Evolutionary conservation across 2,329 filamentous ascomycete genomes (phyloP).

Genomic region (Colletotrichum agaves): DNA sequence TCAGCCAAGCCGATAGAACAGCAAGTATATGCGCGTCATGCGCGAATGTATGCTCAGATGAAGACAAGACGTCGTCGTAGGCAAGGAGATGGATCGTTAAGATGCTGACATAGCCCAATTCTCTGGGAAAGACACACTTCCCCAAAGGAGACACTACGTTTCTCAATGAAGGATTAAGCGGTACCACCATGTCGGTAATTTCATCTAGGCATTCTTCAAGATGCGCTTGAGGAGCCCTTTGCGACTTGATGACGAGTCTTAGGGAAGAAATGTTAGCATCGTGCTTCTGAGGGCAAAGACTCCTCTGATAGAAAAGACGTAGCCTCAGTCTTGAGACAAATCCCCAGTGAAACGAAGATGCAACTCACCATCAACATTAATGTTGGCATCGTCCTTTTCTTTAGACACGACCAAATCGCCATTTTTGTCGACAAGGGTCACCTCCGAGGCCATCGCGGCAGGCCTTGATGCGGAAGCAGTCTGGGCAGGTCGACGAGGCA

Average conservation of each 20-base stretch:
- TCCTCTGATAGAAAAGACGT: no score
- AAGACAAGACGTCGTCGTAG: not conserved
- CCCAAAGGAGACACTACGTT: not conserved
- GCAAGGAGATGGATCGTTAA: conserved; percentile 8
- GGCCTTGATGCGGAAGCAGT: conserved; percentile 5
- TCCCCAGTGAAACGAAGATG: not conserved
- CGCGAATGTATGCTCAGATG: no score
- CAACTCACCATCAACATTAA: conserved; percentile 6
- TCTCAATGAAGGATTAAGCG: not conserved
- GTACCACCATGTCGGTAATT: conserved; percentile 6
- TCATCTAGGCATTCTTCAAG: conserved; percentile 28
- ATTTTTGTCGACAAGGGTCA: conserved; percentile 33
- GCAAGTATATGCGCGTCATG: no score
- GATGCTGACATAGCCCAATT: conserved; percentile 1
- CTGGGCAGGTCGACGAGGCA: conserved; percentile 30
- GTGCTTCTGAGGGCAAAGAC: no score
- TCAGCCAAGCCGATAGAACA: no score
- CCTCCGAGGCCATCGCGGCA: conserved; percentile 31
- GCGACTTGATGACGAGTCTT: conserved; percentile 18
- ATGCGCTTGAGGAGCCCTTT: conserved; percentile 33
- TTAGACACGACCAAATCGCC: conserved; percentile 22
- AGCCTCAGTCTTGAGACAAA: no score
- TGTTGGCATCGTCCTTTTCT: conserved; percentile 26
- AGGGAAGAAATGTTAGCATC: not conserved
- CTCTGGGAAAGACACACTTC: not conserved